Evolutionary conservation across 2,329 filamentous ascomycete genomes (phyloP), one percentile per base, ranked within the genome.

Genomic region (Beauveria pseudobassiana): DNA sequence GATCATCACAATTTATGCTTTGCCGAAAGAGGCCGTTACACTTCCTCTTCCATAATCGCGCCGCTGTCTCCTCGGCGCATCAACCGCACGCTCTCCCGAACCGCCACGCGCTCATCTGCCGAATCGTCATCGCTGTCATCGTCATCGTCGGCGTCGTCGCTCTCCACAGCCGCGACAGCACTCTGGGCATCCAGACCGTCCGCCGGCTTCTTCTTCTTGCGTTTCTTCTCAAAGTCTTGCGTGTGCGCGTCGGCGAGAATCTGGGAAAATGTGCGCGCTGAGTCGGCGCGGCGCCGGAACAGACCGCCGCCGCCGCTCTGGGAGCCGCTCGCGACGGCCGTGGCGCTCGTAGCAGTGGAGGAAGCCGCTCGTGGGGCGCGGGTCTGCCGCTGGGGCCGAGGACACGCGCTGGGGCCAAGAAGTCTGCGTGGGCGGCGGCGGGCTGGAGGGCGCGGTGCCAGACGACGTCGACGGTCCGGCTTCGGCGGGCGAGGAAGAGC

Each of bases 201-300:
- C 3, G 20, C 18, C 20, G 14, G 38, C 16, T 10, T 3, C 42
- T 30, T 48, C 0, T 65, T 68, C 67, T 72, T 75, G 64, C 85
- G 82, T 72, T 85, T 89, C 77, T 95, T 89, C 75, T 96, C 90
- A 72, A 97, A 98, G 75, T 98, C 93, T 72, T 96, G 89, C 64
- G 85, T 88, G 72, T 98, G 95, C 6, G 93, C 93, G 64, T 87
- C 83, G 4, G 91, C 89, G 66, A 97, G 80, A n/a, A 92, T 86
- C 16, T 81, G 85, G 5, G 79, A 78, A 61, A 86, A 79, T 0
- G 75, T 74, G 20, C 74, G 75, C 61, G 55, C 67, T 64, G 62
- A 66, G 22, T 75, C 72, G 1, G 73, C 57, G 54, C 73, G 73
- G 9, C 74, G 72, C 62, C 73, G 65, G 63, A 73, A 40, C 12